Base-by-base conservation (phyloP, 495 filamentous ascomycete species). In the Penicillium bialowiezense region DNA sequence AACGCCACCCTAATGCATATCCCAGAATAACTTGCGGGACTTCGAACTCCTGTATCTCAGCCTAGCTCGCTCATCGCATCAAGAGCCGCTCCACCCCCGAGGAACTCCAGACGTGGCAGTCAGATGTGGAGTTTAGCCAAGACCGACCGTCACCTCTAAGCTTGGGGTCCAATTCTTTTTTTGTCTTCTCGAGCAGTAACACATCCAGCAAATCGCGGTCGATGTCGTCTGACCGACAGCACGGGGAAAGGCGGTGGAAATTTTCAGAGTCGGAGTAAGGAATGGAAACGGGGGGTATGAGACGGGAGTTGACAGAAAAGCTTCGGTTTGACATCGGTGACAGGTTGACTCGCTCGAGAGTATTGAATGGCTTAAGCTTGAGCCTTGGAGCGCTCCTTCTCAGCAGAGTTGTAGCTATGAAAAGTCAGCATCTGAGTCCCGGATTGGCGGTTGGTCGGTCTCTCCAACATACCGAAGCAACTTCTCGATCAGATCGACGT, bases 401-500 rank as follows among this genome's bases (percentile, higher is more conserved):
- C 64, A 32, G 64, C 59, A 31, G 64, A 65, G 44, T 69, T 68
- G 46, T 70, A 65, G 3, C 65, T 71, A 29, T 28, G 15, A 3
- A 29, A 14, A n/a, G 34, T 60, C 4, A 59, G 51, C 32, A 23
- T 21, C 21, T 26, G 23, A 8, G 23, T 26, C 8, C 23, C 8
- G 23, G 8, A 8, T 3, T 26, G n/a, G 3, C 23, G 8, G 8
- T 26, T 3, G 23, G 23, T 21, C 17, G 20, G 5, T 21, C 8
- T 24, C 37, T 24, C 10, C 29, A 3, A 54, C 79, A 58, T 81
- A 97, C 91, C 92, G 90, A 19, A 98, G 79, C 15, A 98, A 80
- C 76, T 98, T 98, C 79, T 98, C 93, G 54, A 98, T 97, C 44
- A 98, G 75, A 65, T 98, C 93, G 52, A 98, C 95, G 67, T 98